Evolutionary conservation across 495 filamentous ascomycete species (phyloP).

Genomic region (Paragyromitra xinjiangensis): DNA sequence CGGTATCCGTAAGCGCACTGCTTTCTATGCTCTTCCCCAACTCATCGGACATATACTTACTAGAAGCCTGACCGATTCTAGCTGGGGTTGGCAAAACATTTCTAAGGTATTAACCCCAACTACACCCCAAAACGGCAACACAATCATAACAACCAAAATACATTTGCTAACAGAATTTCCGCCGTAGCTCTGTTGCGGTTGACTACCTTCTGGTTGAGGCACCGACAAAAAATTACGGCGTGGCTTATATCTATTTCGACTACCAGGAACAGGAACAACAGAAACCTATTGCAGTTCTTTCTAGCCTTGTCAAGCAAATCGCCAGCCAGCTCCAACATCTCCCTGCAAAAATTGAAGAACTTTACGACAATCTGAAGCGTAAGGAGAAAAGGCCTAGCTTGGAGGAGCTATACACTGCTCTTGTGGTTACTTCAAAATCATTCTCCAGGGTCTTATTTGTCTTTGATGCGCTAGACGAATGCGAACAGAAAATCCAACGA

Average conservation of each 20-base stretch:
- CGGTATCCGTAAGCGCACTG: constrained; percentile 18
- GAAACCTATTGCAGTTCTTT: background rate
- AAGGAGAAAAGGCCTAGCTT: background rate
- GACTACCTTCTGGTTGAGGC: background rate
- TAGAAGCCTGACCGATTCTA: background rate
- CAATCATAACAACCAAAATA: background rate
- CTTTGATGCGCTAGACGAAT: constrained; percentile 31
- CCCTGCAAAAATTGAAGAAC: background rate
- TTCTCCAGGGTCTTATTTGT: background rate
- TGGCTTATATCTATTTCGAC: constrained; percentile 21
- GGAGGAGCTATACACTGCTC: background rate
- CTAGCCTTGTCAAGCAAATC: constrained; percentile 10
- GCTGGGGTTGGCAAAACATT: background rate
- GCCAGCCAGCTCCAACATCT: background rate
- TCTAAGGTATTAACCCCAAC: background rate
- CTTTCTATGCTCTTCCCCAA: background rate
- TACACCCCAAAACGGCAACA: background rate
- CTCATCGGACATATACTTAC: background rate
- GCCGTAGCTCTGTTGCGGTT: background rate
- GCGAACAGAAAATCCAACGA: constrained; percentile 5
- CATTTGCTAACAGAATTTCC: background rate
- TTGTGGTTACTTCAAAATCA: background rate
- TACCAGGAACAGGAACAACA: constrained; percentile 22
- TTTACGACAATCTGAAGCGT: background rate
- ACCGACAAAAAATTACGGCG: constrained; percentile 1